Conservation (phyloP, 352 stramenopile species). For the Phytophthora aleatoria region DNA sequence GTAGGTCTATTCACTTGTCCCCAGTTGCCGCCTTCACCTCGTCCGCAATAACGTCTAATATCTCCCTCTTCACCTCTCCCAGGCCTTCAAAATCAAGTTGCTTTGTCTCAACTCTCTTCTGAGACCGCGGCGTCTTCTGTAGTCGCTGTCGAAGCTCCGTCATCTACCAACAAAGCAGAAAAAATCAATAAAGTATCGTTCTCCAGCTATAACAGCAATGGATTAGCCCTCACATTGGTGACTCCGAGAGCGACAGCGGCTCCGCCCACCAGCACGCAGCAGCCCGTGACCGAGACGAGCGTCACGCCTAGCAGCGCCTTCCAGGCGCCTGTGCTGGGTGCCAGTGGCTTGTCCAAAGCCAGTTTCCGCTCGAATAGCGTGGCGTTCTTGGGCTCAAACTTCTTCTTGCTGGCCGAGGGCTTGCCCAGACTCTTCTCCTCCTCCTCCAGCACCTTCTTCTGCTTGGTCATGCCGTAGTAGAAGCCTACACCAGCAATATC, state of each 20-base stretch:
- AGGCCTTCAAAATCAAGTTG: conserved; percentile 36
- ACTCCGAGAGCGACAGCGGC: conserved; percentile 41
- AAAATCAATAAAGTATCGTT: conserved; percentile 11
- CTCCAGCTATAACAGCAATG: conserved; percentile 1
- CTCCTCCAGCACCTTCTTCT: conserved; percentile 41
- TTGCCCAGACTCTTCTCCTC: conserved; percentile 37
- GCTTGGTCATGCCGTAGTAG: conserved; percentile 61
- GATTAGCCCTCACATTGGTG: conserved; percentile 38
- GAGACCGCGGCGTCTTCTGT: conserved; percentile 29
- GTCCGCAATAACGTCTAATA: conserved; percentile 15
- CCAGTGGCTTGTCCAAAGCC: conserved; percentile 43
- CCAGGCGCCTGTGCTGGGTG: conserved; percentile 39
- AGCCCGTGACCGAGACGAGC: conserved; percentile 48
- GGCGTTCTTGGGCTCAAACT: conserved; percentile 28
- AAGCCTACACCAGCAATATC: conserved; percentile 49
- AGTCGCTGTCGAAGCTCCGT: conserved; percentile 48
- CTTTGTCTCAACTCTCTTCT: conserved; percentile 12
- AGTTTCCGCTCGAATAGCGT: conserved; percentile 50
- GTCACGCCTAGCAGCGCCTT: conserved; percentile 60
- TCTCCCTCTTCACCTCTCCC: conserved; percentile 26
- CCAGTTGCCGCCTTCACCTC: neutral
- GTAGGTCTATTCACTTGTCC: conserved; percentile 7
- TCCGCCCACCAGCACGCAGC: conserved; percentile 41
- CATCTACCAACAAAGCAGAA: conserved; percentile 30
- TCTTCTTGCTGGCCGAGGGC: conserved; percentile 19